A percentile compares a stretch with the other conserved stretches of the same genome.
Evolutionary conservation across 495 filamentous ascomycete species (phyloP).

Genomic region (Aspergillus coremiiformis): DNA sequence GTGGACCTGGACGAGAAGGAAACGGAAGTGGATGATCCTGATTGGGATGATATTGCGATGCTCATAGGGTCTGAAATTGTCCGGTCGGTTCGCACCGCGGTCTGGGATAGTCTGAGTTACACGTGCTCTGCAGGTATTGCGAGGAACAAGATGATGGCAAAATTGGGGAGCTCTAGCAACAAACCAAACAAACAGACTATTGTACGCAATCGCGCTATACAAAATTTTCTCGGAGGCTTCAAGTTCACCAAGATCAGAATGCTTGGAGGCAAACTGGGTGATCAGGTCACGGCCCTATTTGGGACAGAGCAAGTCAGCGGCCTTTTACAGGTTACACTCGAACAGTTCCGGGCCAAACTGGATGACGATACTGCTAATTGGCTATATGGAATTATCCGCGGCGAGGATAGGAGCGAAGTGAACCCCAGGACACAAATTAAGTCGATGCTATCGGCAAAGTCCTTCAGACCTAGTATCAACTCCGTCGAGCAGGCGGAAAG

Average conservation of each 20-base stretch:
- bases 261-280: conserved; percentile 91
- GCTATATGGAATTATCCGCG: conserved; percentile 81
- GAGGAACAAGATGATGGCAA: conserved; percentile 90
- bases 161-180: conserved; percentile 80
- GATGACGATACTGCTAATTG: conserved; percentile 83
- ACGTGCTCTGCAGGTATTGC: conserved; percentile 88
- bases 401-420: conserved; percentile 80
- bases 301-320: conserved; percentile 74
- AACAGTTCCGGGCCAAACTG: conserved; percentile 70
- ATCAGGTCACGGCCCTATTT: conserved; percentile 69
- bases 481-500: conserved; percentile 70
- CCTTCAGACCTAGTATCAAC: conserved; percentile 80
- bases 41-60: conserved; percentile 94
- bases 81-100: conserved; percentile 57
- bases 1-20: conserved; percentile 67
- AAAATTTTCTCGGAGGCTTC: conserved; percentile 73
- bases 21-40: conserved; percentile 71
- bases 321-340: conserved; percentile 61
- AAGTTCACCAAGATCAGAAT: conserved; percentile 96
- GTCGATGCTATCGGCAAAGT: conserved; percentile 96
- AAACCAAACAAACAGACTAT: conserved; percentile 94
- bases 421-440: conserved; percentile 90
- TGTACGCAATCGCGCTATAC: conserved; percentile 73
- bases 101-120: conserved; percentile 66
- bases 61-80: conserved; percentile 83